These are phyloP conservation scores for Vigna radiata DNA, from an alignment of 306 rosid genomes.

Conservation along the genomic window DNA sequence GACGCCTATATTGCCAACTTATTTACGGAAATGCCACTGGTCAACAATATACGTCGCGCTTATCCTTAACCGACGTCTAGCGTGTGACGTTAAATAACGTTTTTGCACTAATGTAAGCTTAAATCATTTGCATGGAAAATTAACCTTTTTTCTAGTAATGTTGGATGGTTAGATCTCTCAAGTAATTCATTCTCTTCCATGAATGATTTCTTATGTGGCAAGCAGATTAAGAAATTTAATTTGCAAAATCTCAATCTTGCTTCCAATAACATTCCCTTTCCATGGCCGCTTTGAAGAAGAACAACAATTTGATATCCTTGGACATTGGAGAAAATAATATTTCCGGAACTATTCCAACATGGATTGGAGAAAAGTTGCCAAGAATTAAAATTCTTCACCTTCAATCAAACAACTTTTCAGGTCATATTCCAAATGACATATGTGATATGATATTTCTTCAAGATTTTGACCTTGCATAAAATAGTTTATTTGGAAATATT, in stretches of 20 bases:
- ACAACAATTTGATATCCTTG: background rate
- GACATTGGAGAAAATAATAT: conserved; percentile 22
- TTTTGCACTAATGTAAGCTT: no score
- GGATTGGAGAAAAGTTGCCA: conserved; percentile 11
- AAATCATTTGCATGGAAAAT: conserved; percentile 1
- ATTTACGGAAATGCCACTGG: no score
- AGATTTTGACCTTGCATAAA: conserved; percentile 42
- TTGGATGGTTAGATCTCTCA: background rate
- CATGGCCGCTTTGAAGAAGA: conserved; percentile 2
- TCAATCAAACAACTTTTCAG: background rate
- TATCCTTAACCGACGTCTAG: no score
- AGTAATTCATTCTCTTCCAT: conserved; percentile 13
- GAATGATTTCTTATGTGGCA: background rate
- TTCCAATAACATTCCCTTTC: conserved; percentile 27
- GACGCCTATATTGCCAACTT: no score
- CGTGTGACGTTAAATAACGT: no score
- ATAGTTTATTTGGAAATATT: conserved; percentile 31
- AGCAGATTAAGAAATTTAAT: accelerated
- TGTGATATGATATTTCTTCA: conserved; percentile 12
- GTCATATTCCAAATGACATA: background rate
- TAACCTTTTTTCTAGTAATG: background rate
- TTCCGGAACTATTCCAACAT: background rate
- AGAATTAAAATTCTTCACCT: background rate
- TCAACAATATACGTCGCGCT: no score
- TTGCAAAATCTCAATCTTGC: conserved; percentile 6